Evolutionary conservation across 2,329 filamentous ascomycete species (phyloP).

Genomic region (Colletotrichum tabaci): DNA sequence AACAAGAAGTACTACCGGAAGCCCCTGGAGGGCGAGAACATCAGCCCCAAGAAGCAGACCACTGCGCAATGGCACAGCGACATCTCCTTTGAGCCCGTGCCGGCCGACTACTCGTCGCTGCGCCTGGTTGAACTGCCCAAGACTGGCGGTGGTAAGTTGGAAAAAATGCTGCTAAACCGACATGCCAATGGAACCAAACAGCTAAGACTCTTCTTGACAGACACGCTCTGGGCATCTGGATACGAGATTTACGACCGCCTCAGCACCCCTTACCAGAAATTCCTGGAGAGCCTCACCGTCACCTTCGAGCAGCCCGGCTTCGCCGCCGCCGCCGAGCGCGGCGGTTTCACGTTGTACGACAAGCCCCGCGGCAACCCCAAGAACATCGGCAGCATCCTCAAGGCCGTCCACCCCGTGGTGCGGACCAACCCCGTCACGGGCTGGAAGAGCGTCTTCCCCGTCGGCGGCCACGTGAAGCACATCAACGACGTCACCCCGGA

Average conservation of each 20-base stretch:
- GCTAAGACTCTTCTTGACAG: constrained; percentile 43
- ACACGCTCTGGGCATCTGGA: constrained; percentile 75
- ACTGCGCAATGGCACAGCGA: constrained; percentile 62
- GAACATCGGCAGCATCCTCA: constrained; percentile 65
- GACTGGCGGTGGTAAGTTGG: constrained; percentile 60
- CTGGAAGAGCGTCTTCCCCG: constrained; percentile 66
- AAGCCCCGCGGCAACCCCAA: constrained; percentile 51
- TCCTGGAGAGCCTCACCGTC: constrained; percentile 67
- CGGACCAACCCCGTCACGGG: constrained; percentile 75
- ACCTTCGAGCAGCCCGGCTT: constrained; percentile 59
- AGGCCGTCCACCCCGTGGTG: constrained; percentile 68
- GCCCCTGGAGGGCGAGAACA: constrained; percentile 41
- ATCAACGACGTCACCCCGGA: constrained; percentile 61
- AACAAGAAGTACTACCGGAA: constrained; percentile 56
- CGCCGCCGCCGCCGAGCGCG: constrained; percentile 52
- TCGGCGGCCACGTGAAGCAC: constrained; percentile 58
- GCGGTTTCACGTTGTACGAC: constrained; percentile 51
- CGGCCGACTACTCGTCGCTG: constrained; percentile 74
- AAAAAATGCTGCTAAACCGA: too few species aligned
- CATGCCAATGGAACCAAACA: not conserved
- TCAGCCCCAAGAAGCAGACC: constrained; percentile 52
- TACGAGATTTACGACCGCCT: constrained; percentile 74
- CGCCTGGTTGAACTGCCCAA: constrained; percentile 69
- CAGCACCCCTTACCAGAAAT: constrained; percentile 63
- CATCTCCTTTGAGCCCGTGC: constrained; percentile 72